phyloP scores from a whole-genome alignment of 495 filamentous ascomycete species.

The Podospora conica region DNA sequence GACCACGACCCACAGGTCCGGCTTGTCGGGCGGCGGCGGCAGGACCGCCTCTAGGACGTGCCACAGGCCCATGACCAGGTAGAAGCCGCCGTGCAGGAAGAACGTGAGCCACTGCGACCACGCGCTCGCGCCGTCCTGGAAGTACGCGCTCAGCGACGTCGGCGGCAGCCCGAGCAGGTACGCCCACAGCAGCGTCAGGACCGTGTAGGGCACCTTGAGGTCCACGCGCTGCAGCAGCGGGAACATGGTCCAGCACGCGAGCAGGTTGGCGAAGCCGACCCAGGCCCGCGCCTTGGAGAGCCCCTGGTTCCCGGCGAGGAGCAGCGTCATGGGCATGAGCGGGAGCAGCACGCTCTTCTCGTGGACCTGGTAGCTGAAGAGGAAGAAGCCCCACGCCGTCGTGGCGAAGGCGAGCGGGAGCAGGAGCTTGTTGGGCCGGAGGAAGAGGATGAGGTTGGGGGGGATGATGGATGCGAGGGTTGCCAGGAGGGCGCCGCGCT shows the following conservation, averaged over 20 bases:
- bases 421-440: slow-evolving; percentile 67
- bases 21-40: slow-evolving; percentile 62
- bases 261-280: slow-evolving; percentile 87
- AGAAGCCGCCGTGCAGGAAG: slow-evolving; percentile 67
- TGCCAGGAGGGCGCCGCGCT: slow-evolving; percentile 67
- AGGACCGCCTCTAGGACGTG: slow-evolving; percentile 69
- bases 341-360: slow-evolving; percentile 94
- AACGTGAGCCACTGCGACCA: slow-evolving; percentile 50
- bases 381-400: slow-evolving; percentile 92
- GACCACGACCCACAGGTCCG: slow-evolving; percentile 87
- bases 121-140: slow-evolving; percentile 37
- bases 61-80: slow-evolving; percentile 68
- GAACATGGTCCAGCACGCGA: slow-evolving; percentile 91
- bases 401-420: slow-evolving; percentile 72
- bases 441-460: slow-evolving; percentile 71
- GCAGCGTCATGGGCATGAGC: slow-evolving; percentile 81
- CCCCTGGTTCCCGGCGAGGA: slow-evolving; percentile 70
- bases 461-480: slow-evolving; percentile 71
- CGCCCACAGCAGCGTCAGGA: slow-evolving; percentile 79
- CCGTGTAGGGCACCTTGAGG: slow-evolving; percentile 73
- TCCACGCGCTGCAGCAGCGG: slow-evolving; percentile 82
- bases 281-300: slow-evolving; percentile 73
- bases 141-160: slow-evolving; percentile 62
- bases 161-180: slow-evolving; percentile 85
- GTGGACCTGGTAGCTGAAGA: slow-evolving; percentile 96